Conservation (phyloP, 2,329 filamentous ascomycete genomes). For the Exophiala sp. region DNA sequence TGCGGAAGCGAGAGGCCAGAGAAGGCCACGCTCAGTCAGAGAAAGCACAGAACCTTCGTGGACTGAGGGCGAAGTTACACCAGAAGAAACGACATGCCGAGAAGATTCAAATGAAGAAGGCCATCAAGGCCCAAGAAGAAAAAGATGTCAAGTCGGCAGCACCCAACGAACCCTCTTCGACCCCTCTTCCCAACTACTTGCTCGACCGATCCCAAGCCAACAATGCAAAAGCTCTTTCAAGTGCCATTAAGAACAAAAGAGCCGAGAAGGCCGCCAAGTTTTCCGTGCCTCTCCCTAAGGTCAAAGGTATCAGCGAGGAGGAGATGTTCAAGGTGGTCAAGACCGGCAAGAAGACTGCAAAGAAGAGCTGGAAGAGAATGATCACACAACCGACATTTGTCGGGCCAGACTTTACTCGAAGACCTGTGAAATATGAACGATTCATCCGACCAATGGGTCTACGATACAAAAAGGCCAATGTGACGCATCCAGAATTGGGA, state of each 20-base stretch:
- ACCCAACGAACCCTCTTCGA: conserved; percentile 69
- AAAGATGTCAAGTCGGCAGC: conserved; percentile 84
- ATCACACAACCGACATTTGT: conserved; percentile 85
- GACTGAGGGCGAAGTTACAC: conserved; percentile 85
- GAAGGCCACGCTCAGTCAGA: conserved; percentile 82
- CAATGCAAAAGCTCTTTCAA: conserved; percentile 68
- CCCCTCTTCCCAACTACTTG: conserved; percentile 85
- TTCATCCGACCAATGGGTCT: conserved; percentile 73
- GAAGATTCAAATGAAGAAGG: conserved; percentile 97
- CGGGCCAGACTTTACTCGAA: conserved; percentile 78
- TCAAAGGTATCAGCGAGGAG: conserved; percentile 86
- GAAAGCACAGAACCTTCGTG: conserved; percentile 87
- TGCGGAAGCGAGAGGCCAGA: conserved; percentile 78
- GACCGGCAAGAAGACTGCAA: conserved; percentile 88
- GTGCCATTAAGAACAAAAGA: conserved; percentile 92
- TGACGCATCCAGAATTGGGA: conserved; percentile 69
- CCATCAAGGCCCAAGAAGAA: conserved; percentile 91
- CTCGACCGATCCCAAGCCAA: conserved; percentile 71
- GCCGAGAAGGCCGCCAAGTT: conserved; percentile 92
- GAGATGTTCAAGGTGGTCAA: conserved; percentile 97
- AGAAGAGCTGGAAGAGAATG: conserved; percentile 63
- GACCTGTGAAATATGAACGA: conserved; percentile 70
- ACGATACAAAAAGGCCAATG: conserved; percentile 71
- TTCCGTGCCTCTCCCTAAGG: conserved; percentile 85
- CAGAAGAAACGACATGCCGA: conserved; percentile 91